A percentile compares a stretch with the other conserved stretches of the same genome.
phyloP scores from a whole-genome alignment of 208 protist species.

The Trichomonas vaginalis region DNA sequence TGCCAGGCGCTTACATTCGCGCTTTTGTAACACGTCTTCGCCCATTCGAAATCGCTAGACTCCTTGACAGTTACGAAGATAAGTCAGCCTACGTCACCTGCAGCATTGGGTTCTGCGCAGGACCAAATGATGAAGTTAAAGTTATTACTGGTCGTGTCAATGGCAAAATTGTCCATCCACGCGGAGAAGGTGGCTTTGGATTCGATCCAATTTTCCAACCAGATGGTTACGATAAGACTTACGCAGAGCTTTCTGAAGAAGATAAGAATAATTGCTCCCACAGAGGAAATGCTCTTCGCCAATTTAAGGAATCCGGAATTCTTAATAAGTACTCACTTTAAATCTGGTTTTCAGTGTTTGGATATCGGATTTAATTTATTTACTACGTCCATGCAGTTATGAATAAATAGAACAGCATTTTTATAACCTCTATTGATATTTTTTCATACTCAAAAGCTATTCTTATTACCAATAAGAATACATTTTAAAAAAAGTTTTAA shows the following conservation, averaged over 20 bases:
- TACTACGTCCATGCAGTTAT: too few relatives aligned
- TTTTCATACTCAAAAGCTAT: too few relatives aligned
- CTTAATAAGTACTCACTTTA: not conserved
- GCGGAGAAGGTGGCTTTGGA: not conserved
- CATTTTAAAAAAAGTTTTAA: too few relatives aligned
- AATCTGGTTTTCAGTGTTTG: too few relatives aligned
- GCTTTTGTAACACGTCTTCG: not conserved
- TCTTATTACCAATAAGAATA: too few relatives aligned
- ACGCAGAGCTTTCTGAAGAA: not conserved
- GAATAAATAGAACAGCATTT: too few relatives aligned
- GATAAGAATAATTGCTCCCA: not conserved
- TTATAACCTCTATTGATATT: too few relatives aligned
- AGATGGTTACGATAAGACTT: not conserved
- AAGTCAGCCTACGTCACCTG: not conserved
- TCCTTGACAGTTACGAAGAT: not conserved
- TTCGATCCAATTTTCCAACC: conserved; percentile 14
- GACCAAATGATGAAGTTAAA: not conserved
- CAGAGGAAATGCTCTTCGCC: not conserved
- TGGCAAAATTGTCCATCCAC: not conserved
- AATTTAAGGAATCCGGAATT: not conserved
- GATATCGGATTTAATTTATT: too few relatives aligned
- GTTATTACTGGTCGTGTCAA: not conserved
- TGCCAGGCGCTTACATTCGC: not conserved
- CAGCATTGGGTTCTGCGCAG: not conserved
- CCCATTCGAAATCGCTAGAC: not conserved